phyloP scores from a whole-genome alignment of 2,329 filamentous ascomycete species.

The Periconia digitata region DNA sequence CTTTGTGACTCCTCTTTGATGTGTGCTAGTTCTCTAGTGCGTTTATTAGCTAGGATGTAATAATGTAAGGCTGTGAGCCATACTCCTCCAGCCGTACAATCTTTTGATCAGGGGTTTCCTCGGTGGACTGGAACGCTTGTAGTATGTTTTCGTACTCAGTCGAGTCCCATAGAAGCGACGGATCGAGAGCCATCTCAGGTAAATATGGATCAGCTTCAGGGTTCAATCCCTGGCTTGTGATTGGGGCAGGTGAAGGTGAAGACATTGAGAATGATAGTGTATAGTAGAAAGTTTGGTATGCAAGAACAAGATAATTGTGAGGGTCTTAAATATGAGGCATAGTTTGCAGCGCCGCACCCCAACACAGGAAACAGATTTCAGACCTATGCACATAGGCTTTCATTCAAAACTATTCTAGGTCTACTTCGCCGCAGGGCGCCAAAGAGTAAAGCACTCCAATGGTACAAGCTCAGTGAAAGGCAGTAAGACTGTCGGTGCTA shows the following conservation, averaged over 20 bases:
- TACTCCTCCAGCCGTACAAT: background rate
- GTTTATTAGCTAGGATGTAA: too few relatives aligned
- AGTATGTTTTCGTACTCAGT: background rate
- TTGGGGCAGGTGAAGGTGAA: background rate
- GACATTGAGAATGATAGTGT: background rate
- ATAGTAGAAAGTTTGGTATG: too few relatives aligned
- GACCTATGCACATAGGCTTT: too few relatives aligned
- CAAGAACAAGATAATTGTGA: too few relatives aligned
- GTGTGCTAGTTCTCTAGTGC: too few relatives aligned
- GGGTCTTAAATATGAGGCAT: too few relatives aligned
- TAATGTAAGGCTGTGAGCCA: too few relatives aligned
- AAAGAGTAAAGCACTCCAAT: constrained; percentile 11
- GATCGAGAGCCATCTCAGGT: background rate
- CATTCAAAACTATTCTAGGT: background rate
- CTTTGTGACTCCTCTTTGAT: background rate
- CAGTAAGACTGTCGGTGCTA: constrained; percentile 1
- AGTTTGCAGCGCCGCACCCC: too few relatives aligned
- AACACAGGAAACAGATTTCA: too few relatives aligned
- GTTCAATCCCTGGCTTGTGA: background rate
- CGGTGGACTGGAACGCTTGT: background rate
- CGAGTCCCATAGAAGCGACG: background rate
- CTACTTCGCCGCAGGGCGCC: constrained; percentile 3
- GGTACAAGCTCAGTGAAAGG: constrained; percentile 11
- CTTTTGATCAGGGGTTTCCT: background rate
- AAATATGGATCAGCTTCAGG: background rate